Evolutionary conservation across 805 yeast species (phyloP).

Genomic region (Hanseniaspora meyeri): DNA sequence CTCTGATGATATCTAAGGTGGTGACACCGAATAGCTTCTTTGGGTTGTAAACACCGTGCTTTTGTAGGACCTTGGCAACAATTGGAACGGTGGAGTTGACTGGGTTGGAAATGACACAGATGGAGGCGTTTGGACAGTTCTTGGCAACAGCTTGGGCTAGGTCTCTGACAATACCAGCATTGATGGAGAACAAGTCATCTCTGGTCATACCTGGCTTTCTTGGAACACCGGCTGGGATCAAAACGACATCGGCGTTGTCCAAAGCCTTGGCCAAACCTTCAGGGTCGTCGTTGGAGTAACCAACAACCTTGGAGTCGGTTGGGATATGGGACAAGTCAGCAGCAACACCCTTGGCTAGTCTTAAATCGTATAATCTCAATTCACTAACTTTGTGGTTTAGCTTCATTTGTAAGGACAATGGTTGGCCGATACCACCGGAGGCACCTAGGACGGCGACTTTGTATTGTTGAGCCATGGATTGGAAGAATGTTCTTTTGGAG

Average conservation of each 20-base stretch:
- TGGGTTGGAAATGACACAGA: constrained; percentile 81
- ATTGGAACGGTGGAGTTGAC: constrained; percentile 96
- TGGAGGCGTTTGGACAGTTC: constrained; percentile 69
- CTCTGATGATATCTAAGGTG: constrained; percentile 82
- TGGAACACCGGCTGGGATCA: constrained; percentile 97
- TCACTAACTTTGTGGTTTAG: constrained; percentile 79
- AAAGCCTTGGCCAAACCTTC: constrained; percentile 62
- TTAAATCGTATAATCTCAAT: constrained; percentile 75
- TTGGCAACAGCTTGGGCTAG: constrained; percentile 79
- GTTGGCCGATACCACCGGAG: constrained; percentile 93
- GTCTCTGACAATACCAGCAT: constrained; percentile 89
- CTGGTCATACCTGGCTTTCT: constrained; percentile 99
- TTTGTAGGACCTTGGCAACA: constrained; percentile 82
- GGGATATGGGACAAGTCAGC: constrained; percentile 91
- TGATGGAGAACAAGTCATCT: constrained; percentile 91
- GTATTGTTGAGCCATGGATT: constrained; percentile 54
- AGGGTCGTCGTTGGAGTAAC: constrained; percentile 70
- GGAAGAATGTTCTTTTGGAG: constrained; percentile 54
- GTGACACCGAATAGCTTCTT: constrained; percentile 91
- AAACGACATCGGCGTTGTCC: constrained; percentile 59
- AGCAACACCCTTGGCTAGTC: constrained; percentile 93
- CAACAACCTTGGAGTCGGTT: constrained; percentile 78
- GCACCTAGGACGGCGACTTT: constrained; percentile 76
- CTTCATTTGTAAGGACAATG: constrained; percentile 70
- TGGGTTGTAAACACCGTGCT: constrained; percentile 80